Conservation (phyloP, 1,284 basidiomycete genomes). For the Naganishia albida region DNA sequence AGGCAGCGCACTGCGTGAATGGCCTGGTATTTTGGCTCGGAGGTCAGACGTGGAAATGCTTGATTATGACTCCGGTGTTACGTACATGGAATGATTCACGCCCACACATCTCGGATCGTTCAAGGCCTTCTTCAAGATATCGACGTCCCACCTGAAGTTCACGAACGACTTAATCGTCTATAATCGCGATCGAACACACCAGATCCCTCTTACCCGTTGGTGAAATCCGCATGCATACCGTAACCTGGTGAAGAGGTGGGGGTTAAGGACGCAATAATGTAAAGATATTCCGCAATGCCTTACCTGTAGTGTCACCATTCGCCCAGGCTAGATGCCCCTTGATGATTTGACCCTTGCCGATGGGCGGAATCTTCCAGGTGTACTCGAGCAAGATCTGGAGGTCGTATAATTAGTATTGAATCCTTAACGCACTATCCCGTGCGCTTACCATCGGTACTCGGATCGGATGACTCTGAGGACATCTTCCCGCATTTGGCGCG, state of each 20-base stretch:
- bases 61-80: background rate
- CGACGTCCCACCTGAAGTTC: slow-evolving; percentile 39
- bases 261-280: background rate
- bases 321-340: slow-evolving; percentile 46
- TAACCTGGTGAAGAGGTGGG: slow-evolving; percentile 27
- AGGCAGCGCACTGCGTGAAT: slow-evolving; percentile 38
- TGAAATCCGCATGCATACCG: slow-evolving; percentile 46
- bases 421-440: background rate
- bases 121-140: slow-evolving; percentile 40
- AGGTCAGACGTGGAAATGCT: slow-evolving; percentile 32
- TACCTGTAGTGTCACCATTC: slow-evolving; percentile 48
- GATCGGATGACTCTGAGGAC: slow-evolving; percentile 41
- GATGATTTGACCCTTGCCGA: slow-evolving; percentile 36
- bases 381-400: slow-evolving; percentile 45
- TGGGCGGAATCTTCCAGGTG: slow-evolving; percentile 36
- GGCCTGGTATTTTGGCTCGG: slow-evolving; percentile 28
- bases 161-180: too few species aligned
- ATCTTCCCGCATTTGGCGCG: slow-evolving; percentile 27
- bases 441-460: slow-evolving; percentile 38
- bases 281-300: background rate
- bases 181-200: background rate
- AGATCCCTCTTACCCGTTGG: slow-evolving; percentile 26
- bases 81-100: slow-evolving; percentile 12
- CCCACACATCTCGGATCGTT: slow-evolving; percentile 39
- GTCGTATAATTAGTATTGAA: slow-evolving; percentile 14